phyloP scores from a whole-genome alignment of 495 filamentous ascomycete species.

The Annulohypoxylon bovei region DNA sequence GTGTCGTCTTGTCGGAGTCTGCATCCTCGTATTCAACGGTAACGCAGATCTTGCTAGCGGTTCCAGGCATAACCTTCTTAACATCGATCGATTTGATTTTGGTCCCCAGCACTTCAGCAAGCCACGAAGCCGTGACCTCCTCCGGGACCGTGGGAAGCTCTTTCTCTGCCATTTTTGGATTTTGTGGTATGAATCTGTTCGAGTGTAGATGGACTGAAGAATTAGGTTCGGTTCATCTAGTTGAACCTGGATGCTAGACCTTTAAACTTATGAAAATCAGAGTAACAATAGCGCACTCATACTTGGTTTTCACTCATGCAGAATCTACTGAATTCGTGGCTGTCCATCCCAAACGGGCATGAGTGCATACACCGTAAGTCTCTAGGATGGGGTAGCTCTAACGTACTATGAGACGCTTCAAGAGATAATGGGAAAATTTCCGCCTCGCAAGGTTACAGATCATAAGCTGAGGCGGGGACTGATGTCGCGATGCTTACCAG shows the following conservation, averaged over 20 bases:
- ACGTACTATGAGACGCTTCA: neutral
- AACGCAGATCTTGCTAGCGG: conserved; percentile 43
- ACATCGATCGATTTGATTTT: conserved; percentile 39
- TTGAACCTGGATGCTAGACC: neutral
- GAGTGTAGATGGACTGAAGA: conserved; percentile 2
- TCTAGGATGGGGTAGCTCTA: neutral
- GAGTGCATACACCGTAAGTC: neutral
- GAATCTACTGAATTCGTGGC: neutral
- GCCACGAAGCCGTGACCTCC: conserved; percentile 43
- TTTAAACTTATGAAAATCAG: neutral
- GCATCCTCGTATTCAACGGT: conserved; percentile 37
- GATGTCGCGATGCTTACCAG: neutral
- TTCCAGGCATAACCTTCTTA: conserved; percentile 29
- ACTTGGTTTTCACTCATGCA: neutral
- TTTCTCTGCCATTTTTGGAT: conserved; percentile 4
- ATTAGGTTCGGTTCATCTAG: neutral
- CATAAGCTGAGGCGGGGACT: neutral
- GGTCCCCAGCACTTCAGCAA: conserved; percentile 30
- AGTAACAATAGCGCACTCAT: neutral
- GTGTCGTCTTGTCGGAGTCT: neutral
- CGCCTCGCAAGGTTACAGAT: conserved; percentile 3
- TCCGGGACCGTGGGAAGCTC: conserved; percentile 25
- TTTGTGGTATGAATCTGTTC: neutral
- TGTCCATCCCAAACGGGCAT: conserved; percentile 1
- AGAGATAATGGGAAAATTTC: neutral